These are phyloP conservation scores for Plasmopara viticola DNA, from an alignment of 352 stramenopile species.

Conservation along the genomic window DNA sequence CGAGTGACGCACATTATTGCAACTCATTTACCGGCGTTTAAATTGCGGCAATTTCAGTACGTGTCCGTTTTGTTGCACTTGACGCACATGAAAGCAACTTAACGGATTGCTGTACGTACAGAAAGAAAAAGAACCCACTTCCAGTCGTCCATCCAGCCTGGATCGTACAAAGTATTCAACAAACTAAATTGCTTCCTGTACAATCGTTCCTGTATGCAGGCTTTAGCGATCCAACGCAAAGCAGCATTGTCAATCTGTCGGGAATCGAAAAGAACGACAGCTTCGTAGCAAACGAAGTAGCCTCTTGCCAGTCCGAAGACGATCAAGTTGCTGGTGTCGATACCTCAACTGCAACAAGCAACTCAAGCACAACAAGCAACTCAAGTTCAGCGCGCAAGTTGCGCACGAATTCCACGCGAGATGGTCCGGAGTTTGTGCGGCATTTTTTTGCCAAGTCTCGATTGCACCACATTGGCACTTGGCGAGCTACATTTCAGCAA, in stretches of 20 bases:
- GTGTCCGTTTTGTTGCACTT: conserved; percentile 19
- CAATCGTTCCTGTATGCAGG: conserved; percentile 82
- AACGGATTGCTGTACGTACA: conserved; percentile 13
- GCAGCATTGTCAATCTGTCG: conserved; percentile 25
- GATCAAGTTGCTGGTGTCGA: conserved; percentile 4
- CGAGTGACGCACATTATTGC: conserved; percentile 86
- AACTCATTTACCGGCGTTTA: conserved; percentile 76
- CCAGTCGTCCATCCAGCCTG: conserved; percentile 87
- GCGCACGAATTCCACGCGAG: conserved; percentile 56
- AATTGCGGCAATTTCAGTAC: conserved; percentile 79
- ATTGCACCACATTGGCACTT: conserved; percentile 81
- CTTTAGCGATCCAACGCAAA: conserved; percentile 69
- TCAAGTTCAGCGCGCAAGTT: conserved; percentile 1
- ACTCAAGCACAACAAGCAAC: background rate
- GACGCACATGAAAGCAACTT: conserved; percentile 4
- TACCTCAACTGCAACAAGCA: background rate
- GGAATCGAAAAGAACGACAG: conserved; percentile 1
- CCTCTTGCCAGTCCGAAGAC: conserved; percentile 5
- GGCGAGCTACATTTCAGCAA: conserved; percentile 69
- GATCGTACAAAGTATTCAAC: conserved; percentile 87
- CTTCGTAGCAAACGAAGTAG: background rate
- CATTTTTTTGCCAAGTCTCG: conserved; percentile 83
- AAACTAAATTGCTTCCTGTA: conserved; percentile 59
- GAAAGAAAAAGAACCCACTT: conserved; percentile 45
- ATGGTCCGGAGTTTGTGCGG: conserved; percentile 65